Conservation (phyloP, 2,329 filamentous ascomycete species). For the Tricladium varicosporioides region DNA sequence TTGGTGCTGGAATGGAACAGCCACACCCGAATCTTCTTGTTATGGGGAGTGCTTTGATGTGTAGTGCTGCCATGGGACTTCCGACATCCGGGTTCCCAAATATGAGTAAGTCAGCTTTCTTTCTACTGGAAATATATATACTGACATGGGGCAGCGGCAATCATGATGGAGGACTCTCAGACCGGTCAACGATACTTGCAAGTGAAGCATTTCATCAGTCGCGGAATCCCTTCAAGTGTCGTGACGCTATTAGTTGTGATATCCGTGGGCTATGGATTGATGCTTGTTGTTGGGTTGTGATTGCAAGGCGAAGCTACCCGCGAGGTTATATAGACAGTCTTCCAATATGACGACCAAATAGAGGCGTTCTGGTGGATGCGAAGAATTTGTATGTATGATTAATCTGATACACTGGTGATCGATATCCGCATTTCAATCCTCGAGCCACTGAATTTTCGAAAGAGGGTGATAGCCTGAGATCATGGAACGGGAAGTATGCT, state of each 20-base stretch:
- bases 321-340: too few relatives aligned
- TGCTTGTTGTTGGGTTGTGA: conserved; percentile 51
- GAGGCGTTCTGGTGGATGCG: too few relatives aligned
- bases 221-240: conserved; percentile 86
- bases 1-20: conserved; percentile 80
- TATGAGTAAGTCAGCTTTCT: conserved; percentile 77
- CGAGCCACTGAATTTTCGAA: too few relatives aligned
- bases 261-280: conserved; percentile 85
- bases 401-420: too few relatives aligned
- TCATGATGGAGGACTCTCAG: conserved; percentile 96
- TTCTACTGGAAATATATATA: conserved; percentile 4
- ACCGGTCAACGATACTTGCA: conserved; percentile 89
- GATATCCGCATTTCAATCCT: too few relatives aligned
- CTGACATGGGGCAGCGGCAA: conserved; percentile 64
- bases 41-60: conserved; percentile 95
- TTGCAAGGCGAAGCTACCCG: background rate
- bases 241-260: conserved; percentile 80
- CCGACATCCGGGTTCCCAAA: conserved; percentile 97
- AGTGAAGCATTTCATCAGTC: conserved; percentile 90
- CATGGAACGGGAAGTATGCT: too few relatives aligned
- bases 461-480: too few relatives aligned
- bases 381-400: too few relatives aligned
- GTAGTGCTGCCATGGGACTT: conserved; percentile 93
- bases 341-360: too few relatives aligned
- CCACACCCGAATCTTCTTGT: conserved; percentile 93